Evolutionary conservation across 768 basidiomycete genomes (phyloP).

Genomic region (Rhizopogon rudus): DNA sequence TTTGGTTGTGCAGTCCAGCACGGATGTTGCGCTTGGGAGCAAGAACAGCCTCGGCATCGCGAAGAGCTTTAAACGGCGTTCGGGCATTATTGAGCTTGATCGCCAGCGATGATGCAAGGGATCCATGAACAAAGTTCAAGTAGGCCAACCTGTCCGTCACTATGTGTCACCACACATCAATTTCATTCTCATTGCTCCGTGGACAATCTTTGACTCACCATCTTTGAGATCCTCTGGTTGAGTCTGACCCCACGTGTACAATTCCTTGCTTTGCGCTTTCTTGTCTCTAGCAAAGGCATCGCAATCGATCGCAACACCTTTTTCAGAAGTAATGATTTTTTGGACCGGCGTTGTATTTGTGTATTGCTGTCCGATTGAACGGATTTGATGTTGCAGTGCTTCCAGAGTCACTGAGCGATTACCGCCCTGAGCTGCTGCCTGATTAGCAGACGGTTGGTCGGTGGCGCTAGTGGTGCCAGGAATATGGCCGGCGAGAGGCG

Average conservation of each 20-base stretch:
- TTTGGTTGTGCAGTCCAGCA: conserved; percentile 51
- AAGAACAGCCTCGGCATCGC: conserved; percentile 62
- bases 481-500: conserved; percentile 53
- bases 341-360: conserved; percentile 64
- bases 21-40: conserved; percentile 60
- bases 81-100: conserved; percentile 61
- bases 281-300: conserved; percentile 61
- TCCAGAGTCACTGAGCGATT: conserved; percentile 55
- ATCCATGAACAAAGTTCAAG: conserved; percentile 72
- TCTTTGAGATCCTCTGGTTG: conserved; percentile 73
- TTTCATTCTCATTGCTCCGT: background rate
- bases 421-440: conserved; percentile 33
- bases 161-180: conserved; percentile 18
- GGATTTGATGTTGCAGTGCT: conserved; percentile 65
- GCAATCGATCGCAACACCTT: conserved; percentile 73
- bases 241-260: conserved; percentile 79
- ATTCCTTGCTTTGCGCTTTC: conserved; percentile 75
- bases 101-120: conserved; percentile 57
- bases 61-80: conserved; percentile 61
- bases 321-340: conserved; percentile 74
- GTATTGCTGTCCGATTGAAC: conserved; percentile 72
- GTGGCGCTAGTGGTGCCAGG: conserved; percentile 39
- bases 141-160: conserved; percentile 82
- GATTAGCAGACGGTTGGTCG: conserved; percentile 37
- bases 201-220: conserved; percentile 36